Evolutionary conservation across 306 rosid species (phyloP).

Genomic region (Cicer cuneatum): DNA sequence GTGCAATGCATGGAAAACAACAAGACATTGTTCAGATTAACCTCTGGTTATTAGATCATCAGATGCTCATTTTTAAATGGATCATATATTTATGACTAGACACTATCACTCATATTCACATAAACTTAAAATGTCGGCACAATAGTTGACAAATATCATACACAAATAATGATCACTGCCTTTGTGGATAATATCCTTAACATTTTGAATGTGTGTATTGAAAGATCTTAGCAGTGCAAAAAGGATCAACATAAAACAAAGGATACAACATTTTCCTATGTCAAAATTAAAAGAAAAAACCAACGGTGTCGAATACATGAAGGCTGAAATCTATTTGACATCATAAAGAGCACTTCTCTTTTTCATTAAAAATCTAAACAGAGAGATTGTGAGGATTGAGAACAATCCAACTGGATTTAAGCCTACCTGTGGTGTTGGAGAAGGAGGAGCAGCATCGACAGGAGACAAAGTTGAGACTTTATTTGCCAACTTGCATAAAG

Average conservation of each 20-base stretch:
- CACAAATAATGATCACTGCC: background rate
- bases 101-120: conserved; percentile 13
- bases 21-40: conserved; percentile 28
- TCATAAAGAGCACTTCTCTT: conserved; percentile 16
- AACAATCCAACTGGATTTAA: conserved; percentile 30
- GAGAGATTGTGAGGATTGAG: conserved; percentile 22
- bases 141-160: conserved; percentile 30
- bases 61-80: conserved; percentile 22
- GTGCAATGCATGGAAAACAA: conserved; percentile 32
- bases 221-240: conserved; percentile 35
- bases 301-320: background rate
- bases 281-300: background rate
- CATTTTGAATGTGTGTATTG: conserved; percentile 16
- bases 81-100: background rate
- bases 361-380: conserved; percentile 6
- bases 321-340: conserved; percentile 14
- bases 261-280: conserved; percentile 3
- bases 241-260: conserved; percentile 1
- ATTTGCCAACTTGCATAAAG: conserved; percentile 84
- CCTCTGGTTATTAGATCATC: conserved; percentile 5
- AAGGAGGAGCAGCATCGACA: conserved; percentile 92
- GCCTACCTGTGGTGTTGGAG: conserved; percentile 95
- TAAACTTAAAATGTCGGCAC: conserved; percentile 24
- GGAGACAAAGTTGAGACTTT: conserved; percentile 82
- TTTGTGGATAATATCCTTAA: background rate